Evolutionary conservation across 768 basidiomycete species (phyloP), one percentile per base, ranked within the genome.

Genomic region (Kwoniella shandongensis): DNA sequence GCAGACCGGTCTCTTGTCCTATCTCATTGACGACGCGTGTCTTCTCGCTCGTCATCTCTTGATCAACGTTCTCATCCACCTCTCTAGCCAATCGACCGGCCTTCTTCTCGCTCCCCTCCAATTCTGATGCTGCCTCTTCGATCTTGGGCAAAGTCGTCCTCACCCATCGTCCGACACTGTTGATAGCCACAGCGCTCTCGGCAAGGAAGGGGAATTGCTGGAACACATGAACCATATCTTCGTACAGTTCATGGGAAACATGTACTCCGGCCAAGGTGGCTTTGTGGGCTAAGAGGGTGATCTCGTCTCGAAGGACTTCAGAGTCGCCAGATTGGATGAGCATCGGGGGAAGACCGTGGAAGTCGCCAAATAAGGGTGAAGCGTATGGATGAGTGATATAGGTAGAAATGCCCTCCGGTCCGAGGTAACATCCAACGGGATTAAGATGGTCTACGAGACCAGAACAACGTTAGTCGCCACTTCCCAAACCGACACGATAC

Each of bases 371-470:
- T 15, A 99, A 79, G 2, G 76, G 94, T 57, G 89, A 92, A 10
- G 88, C 94, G 67, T 99, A 99, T 10, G 94, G 94, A 75, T 99
- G 92, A 0, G 92, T 97, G 44, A 97, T 79, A 73, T 90, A 94
- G 57, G 85, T 80, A 66, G 87, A 84, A 30, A 70, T 68, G 85
- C 87, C 60, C 50, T 76, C 62, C 1, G 66, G 62, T 15, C 93
- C 94, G 12, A 98, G 85, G 70, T 97, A 96, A 67, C 93, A 86
- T n/a, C 85, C 84, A 50, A 99, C 87, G 0, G 94, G 94, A 72
- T 98, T 89, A 70, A 97, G 81, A 74, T 93, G 91, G 69, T 91
- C 89, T 56, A 86, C 4, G 15, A 27, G 23, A 41, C 25, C 22
- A 11, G 7, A 51, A 42, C 17, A n/a, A 12, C 20, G 6, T 17